Evolutionary conservation across 768 basidiomycete genomes (phyloP), one percentile per base, ranked within the genome.

Genomic region (Trametes villosa): DNA sequence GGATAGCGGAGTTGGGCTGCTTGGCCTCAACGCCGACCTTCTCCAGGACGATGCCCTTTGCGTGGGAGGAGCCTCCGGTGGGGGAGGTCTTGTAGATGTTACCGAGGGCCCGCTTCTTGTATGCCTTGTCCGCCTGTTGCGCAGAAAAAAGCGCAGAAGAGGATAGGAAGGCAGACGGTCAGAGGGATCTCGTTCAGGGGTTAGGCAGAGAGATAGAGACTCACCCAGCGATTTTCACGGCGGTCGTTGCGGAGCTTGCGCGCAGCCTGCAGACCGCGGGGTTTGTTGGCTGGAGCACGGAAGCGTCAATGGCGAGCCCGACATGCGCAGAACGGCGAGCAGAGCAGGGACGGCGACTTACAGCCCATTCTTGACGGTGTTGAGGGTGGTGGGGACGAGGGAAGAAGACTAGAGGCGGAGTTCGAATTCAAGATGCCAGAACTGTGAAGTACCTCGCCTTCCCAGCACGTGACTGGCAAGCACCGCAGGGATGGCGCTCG

Each of bases 11-110:
- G 86, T 99, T 99, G 81, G 97, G 97, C 79, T 99, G 97, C 81
- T 99, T 99, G 75, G 97, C 96, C 83, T 99, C 97, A 66, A 99
- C 96, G 75, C 97, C 97, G 72, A 99, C 95, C 84, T 99, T 99
- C 82, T 99, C 97, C 62, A 99, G 89, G 61, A 99, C 97, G 74
- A 99, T 99, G 68, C 97, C 97, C 84, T 99, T 99, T 68, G 97
- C 97, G 78, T 99, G 97, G 68, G 97, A 98, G 59, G 95, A 96
- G 67, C 97, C 97, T 81, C 95, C 97, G 63, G 97, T 98, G 47
- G 97, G 97, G 31, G 96, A 98, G 73, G 97, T 98, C 84, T 96
- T 97, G 91, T 96, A 99, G 75, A 97, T 87, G 82, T 98, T 99
- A 63, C 97, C 97, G 60, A 99, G 88, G 59, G 97, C 97, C 74